These are phyloP conservation scores for Ambrosia artemisiifolia DNA, from an alignment of 129 eudicot species.

Conservation along the genomic window DNA sequence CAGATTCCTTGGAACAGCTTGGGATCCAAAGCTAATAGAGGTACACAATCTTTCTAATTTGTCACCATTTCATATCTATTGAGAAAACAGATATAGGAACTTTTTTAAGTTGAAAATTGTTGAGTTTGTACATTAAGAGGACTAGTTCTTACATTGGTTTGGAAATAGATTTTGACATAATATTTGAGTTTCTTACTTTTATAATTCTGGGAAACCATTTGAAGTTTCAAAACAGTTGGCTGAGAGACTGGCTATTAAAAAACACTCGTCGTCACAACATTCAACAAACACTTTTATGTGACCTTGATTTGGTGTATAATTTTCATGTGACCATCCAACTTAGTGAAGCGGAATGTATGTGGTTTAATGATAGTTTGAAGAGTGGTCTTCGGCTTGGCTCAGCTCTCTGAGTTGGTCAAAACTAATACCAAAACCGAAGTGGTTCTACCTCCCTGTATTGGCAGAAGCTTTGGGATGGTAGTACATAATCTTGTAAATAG, in stretches of 20 bases:
- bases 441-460: not conserved
- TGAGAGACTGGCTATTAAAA: not conserved
- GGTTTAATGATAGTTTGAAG: not conserved
- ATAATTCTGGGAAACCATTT: slow-evolving; percentile 4
- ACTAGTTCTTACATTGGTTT: not conserved
- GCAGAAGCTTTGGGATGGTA: not conserved
- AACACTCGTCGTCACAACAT: not conserved
- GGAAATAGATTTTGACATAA: slow-evolving; percentile 12
- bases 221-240: not conserved
- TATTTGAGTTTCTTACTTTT: slow-evolving; percentile 2
- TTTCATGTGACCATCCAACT: not conserved
- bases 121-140: not conserved
- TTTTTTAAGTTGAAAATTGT: not conserved
- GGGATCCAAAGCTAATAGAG: slow-evolving; percentile 46
- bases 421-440: not conserved
- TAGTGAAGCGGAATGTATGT: not conserved
- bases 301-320: not conserved
- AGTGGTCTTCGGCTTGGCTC: not conserved
- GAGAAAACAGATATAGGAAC: not conserved
- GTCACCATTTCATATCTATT: not conserved
- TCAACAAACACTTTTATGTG: not conserved
- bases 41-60: slow-evolving; percentile 12
- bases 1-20: slow-evolving; percentile 66
- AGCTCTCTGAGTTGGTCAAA: not conserved
- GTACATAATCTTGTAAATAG: not conserved